Conservation (phyloP, 495 filamentous ascomycete species). For the Penicillium roqueforti region DNA sequence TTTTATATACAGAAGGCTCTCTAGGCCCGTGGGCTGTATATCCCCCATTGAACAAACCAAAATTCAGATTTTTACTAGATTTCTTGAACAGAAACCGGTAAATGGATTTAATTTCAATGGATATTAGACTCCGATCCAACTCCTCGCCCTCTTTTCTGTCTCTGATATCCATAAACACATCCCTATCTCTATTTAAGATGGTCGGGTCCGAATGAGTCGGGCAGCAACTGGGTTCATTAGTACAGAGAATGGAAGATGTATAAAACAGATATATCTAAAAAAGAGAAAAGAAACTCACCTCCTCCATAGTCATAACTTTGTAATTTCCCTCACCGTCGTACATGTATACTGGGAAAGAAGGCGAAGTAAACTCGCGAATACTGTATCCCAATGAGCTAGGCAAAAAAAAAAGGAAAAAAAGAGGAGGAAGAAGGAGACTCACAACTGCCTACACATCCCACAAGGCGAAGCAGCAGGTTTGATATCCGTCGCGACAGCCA, state of each 20-base stretch:
- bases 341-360: constrained; percentile 80
- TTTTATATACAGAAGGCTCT: neutral
- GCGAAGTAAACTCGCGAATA: constrained; percentile 72
- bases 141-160: neutral
- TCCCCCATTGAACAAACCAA: neutral
- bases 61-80: neutral
- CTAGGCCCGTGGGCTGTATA: neutral
- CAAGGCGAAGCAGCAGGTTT: constrained; percentile 66
- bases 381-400: constrained; percentile 33
- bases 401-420: neutral
- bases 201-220: constrained; percentile 69
- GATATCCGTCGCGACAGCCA: constrained; percentile 84
- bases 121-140: neutral
- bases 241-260: neutral
- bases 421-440: constrained; percentile 10
- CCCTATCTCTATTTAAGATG: constrained; percentile 18
- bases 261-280: neutral
- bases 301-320: constrained; percentile 65
- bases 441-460: constrained; percentile 59
- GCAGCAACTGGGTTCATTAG: constrained; percentile 53
- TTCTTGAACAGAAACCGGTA: neutral
- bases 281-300: constrained; percentile 47
- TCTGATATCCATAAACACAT: neutral
- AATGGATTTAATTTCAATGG: neutral
- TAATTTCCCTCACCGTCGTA: constrained; percentile 70